Percentiles rank a stretch among this genome's conserved stretches.
These are phyloP conservation scores for Hydrangea macrophylla DNA, from an alignment of 148 eudicot species.

Conservation along the genomic window DNA sequence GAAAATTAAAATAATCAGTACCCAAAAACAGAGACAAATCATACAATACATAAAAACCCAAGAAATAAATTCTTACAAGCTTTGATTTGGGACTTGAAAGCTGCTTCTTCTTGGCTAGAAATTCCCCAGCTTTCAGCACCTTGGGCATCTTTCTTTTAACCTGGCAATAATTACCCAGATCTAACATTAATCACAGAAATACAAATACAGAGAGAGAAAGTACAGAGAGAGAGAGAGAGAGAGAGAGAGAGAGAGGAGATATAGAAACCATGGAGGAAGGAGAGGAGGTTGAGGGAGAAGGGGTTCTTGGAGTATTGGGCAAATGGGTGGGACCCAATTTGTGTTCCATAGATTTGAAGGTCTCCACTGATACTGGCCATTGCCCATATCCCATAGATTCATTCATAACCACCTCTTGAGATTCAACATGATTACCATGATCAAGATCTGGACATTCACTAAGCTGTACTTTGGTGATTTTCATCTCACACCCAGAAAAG, in stretches of 20 bases:
- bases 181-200: conserved; percentile 7
- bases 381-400: neutral
- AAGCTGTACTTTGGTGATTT: neutral
- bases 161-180: conserved; percentile 20
- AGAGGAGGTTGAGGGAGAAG: neutral
- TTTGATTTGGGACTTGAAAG: conserved; percentile 18
- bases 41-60: neutral
- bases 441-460: neutral
- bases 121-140: conserved; percentile 23
- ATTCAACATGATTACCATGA: neutral
- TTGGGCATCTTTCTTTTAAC: conserved; percentile 39
- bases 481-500: neutral
- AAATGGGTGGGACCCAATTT: neutral
- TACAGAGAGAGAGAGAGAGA: neutral
- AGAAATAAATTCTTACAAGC: conserved; percentile 10
- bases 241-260: neutral
- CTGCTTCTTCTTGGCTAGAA: conserved; percentile 21
- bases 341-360: neutral
- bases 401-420: neutral
- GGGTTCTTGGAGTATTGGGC: neutral
- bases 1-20: neutral
- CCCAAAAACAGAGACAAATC: neutral
- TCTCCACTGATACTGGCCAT: neutral
- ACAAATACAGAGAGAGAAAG: neutral
- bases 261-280: conserved; percentile 6